phyloP scores from a whole-genome alignment of 257 asterid species.

The Fraxinus cuspidata region DNA sequence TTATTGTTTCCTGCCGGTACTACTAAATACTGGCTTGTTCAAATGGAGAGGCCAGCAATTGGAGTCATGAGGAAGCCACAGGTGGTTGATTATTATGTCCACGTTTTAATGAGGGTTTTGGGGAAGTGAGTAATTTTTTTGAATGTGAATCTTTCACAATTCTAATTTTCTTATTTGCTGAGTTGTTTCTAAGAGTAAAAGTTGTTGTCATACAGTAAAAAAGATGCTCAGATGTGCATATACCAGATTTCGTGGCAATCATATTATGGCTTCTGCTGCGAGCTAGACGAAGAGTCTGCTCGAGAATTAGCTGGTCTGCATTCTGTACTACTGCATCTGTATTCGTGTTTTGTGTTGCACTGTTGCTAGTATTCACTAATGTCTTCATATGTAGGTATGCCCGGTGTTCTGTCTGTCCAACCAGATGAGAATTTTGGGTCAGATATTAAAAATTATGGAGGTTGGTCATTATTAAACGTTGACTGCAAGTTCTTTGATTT shows the following conservation, averaged over 20 bases:
- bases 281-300: slow-evolving; percentile 74
- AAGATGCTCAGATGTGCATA: slow-evolving; percentile 93
- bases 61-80: slow-evolving; percentile 62
- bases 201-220: slow-evolving; percentile 54
- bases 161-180: not conserved
- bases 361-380: too few relatives aligned
- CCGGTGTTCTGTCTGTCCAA: slow-evolving; percentile 71
- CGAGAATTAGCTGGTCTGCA: slow-evolving; percentile 72
- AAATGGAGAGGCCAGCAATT: slow-evolving; percentile 61
- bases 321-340: slow-evolving; percentile 9
- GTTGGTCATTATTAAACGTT: slow-evolving; percentile 35
- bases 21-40: slow-evolving; percentile 76
- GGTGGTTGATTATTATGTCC: slow-evolving; percentile 78
- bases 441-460: slow-evolving; percentile 70
- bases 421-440: slow-evolving; percentile 69
- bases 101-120: slow-evolving; percentile 66
- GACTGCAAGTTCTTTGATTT: not conserved
- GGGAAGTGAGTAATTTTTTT: slow-evolving; percentile 65
- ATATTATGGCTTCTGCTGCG: slow-evolving; percentile 84
- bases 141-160: slow-evolving; percentile 4
- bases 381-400: slow-evolving; percentile 48
- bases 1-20: slow-evolving; percentile 64
- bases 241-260: slow-evolving; percentile 78
- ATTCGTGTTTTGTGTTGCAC: not conserved
- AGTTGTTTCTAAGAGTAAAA: slow-evolving; percentile 18